Conservation (phyloP, 106 monocot species). For the Platanthera guangdongensis region DNA sequence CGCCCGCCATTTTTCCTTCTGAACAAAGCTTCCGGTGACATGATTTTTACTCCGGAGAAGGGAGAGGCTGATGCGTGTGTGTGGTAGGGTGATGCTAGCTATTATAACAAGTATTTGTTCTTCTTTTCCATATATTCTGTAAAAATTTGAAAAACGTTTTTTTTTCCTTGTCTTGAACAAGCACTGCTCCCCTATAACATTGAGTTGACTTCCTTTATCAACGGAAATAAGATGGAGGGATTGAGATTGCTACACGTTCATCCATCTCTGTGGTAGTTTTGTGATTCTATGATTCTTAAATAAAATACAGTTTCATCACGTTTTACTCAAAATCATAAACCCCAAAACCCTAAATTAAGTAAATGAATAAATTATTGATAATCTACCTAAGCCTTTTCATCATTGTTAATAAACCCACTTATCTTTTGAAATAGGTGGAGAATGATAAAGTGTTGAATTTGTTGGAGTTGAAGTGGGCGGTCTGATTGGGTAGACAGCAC, state of each 20-base stretch:
- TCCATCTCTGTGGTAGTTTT: neutral
- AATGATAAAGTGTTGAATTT: too few species aligned
- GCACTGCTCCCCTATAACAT: neutral
- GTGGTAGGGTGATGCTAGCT: neutral
- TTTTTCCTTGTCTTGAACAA: neutral
- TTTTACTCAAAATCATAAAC: too few species aligned
- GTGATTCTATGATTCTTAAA: neutral
- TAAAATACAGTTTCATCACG: too few species aligned
- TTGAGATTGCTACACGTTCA: neutral
- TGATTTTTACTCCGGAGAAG: conserved; percentile 16
- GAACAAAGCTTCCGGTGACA: neutral
- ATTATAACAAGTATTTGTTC: neutral
- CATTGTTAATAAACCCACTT: too few species aligned
- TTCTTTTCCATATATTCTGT: conserved; percentile 14
- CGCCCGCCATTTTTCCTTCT: neutral
- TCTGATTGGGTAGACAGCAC: too few species aligned
- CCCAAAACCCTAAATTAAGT: too few species aligned
- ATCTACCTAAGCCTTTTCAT: too few species aligned
- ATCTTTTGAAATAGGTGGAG: too few species aligned
- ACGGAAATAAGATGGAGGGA: neutral
- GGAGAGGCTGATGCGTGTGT: conserved; percentile 3
- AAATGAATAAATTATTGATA: too few species aligned
- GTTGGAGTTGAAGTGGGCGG: too few species aligned
- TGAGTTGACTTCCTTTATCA: neutral
- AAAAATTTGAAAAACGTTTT: conserved; percentile 7